A percentile compares a stretch with the other conserved stretches of the same genome.
Conservation (phyloP, 441 rosid genomes). For the Jatropha multifida region DNA sequence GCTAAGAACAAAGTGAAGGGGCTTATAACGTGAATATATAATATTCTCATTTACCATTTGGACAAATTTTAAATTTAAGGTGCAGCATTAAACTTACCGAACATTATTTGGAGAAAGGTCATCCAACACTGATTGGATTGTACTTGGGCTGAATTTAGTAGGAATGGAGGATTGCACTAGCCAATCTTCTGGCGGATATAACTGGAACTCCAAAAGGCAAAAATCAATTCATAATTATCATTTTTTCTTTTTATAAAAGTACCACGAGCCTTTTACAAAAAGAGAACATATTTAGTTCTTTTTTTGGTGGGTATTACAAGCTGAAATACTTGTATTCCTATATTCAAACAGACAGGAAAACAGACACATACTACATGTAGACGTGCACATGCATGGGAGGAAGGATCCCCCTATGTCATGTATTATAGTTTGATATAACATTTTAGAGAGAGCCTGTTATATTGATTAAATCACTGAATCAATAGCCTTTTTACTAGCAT, state of each 20-base stretch:
- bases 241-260: neutral
- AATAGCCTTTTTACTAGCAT: neutral
- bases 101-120: conserved; percentile 65
- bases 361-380: neutral
- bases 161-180: conserved; percentile 78
- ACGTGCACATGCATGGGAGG: neutral
- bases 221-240: neutral
- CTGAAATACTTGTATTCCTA: neutral
- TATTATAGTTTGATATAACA: neutral
- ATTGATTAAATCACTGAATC: neutral
- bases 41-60: neutral
- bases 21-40: neutral
- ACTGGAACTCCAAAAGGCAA: conserved; percentile 37
- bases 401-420: neutral
- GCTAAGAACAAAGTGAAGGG: neutral
- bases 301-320: neutral
- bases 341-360: neutral
- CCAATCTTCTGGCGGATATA: conserved; percentile 82
- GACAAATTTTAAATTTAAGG: conserved; percentile 9
- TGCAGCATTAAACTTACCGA: conserved; percentile 48
- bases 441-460: neutral
- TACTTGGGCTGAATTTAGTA: conserved; percentile 54
- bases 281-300: neutral
- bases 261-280: neutral
- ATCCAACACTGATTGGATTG: conserved; percentile 49